These are phyloP conservation scores for Rhytidhysteron rufulum DNA, from an alignment of 2,329 filamentous ascomycete genomes.

Conservation along the genomic window DNA sequence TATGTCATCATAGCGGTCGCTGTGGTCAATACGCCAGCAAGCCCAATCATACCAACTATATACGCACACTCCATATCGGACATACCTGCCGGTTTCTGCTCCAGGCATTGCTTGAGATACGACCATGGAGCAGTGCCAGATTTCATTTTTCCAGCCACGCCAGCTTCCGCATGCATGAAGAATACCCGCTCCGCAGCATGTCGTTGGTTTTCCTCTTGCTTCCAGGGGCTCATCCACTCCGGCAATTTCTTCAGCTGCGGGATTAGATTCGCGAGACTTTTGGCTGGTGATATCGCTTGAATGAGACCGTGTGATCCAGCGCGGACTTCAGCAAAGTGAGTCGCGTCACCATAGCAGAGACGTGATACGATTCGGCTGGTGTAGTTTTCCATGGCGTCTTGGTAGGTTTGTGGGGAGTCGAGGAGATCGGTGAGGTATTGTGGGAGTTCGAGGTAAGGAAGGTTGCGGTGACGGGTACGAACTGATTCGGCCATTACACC, in stretches of 20 bases:
- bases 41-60: constrained; percentile 6
- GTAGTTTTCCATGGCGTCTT: constrained; percentile 3
- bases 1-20: constrained; percentile 4
- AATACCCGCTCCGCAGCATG: constrained; percentile 5
- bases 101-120: constrained; percentile 2
- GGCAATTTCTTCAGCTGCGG: constrained; percentile 4
- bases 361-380: constrained; percentile 4
- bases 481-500: constrained; percentile 2
- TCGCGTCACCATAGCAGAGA: background rate
- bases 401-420: background rate
- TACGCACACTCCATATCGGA: constrained; percentile 5
- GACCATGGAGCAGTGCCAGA: constrained; percentile 1
- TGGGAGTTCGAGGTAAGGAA: constrained; percentile 4
- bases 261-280: constrained; percentile 5
- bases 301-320: constrained; percentile 3
- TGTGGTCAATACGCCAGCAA: constrained; percentile 4
- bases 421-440: constrained; percentile 4
- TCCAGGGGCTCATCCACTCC: constrained; percentile 5
- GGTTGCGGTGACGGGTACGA: background rate
- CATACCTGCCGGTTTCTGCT: constrained; percentile 1
- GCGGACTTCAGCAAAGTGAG: constrained; percentile 1
- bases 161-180: background rate
- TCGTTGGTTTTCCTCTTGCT: background rate
- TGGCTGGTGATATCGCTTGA: constrained; percentile 4
- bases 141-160: background rate